Conservation (phyloP, 1,139 yeast species). For the Suhomyces bribrorum region DNA sequence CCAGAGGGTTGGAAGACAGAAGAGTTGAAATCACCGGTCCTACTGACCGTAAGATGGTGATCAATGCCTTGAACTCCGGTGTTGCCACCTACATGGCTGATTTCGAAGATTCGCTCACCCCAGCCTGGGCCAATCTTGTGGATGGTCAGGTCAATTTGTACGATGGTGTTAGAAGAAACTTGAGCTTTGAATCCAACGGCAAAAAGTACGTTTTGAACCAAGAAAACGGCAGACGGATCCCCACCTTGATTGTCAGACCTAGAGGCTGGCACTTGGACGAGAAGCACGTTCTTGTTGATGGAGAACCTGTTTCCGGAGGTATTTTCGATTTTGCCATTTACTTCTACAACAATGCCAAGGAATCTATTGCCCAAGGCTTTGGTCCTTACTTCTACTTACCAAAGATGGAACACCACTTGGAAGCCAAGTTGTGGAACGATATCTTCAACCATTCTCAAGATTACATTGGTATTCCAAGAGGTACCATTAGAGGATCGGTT, state of each 20-base stretch:
- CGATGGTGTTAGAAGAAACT: slow-evolving; percentile 77
- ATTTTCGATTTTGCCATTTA: slow-evolving; percentile 77
- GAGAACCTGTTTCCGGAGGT: slow-evolving; percentile 73
- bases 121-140: slow-evolving; percentile 89
- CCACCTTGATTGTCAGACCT: slow-evolving; percentile 80
- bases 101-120: slow-evolving; percentile 92
- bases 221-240: slow-evolving; percentile 57
- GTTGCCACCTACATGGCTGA: slow-evolving; percentile 95
- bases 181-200: slow-evolving; percentile 56
- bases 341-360: slow-evolving; percentile 41
- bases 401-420: slow-evolving; percentile 34
- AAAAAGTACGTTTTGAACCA: slow-evolving; percentile 62
- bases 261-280: slow-evolving; percentile 87
- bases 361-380: slow-evolving; percentile 23
- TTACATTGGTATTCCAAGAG: slow-evolving; percentile 24
- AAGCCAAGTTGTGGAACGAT: slow-evolving; percentile 33
- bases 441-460: slow-evolving; percentile 31
- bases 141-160: slow-evolving; percentile 89
- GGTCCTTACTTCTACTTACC: slow-evolving; percentile 35
- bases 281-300: slow-evolving; percentile 71
- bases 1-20: slow-evolving; percentile 75
- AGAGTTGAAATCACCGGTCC: slow-evolving; percentile 91
- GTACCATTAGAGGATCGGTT: slow-evolving; percentile 33
- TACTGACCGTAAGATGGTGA: slow-evolving; percentile 87
- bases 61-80: slow-evolving; percentile 85